Conservation (phyloP, 495 filamentous ascomycete species). For the Cairneyella variabilis region DNA sequence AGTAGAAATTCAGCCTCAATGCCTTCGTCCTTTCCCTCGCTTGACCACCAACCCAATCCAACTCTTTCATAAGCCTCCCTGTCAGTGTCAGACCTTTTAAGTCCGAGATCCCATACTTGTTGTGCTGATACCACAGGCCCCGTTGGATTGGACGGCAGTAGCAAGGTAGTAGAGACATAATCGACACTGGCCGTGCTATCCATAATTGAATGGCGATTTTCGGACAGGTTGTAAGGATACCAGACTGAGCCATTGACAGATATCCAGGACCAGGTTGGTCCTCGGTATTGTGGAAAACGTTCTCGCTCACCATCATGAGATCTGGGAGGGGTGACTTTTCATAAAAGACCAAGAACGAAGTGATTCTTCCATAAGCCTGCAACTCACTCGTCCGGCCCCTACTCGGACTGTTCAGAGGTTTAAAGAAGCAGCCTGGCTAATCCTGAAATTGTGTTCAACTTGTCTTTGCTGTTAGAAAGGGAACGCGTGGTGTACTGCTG, state of each 20-base stretch:
- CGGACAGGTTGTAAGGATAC: neutral
- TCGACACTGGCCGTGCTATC: neutral
- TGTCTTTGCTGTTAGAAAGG: neutral
- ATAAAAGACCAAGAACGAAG: neutral
- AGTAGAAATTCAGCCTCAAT: too few relatives aligned
- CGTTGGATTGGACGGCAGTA: neutral
- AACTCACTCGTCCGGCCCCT: neutral
- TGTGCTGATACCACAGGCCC: too few relatives aligned
- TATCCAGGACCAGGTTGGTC: conserved; percentile 11
- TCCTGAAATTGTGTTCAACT: conserved; percentile 6
- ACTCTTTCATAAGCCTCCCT: too few relatives aligned
- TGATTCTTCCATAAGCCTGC: neutral
- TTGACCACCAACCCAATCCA: too few relatives aligned
- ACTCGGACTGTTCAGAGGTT: neutral
- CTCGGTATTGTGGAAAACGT: neutral
- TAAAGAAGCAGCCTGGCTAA: neutral
- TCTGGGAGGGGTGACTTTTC: neutral
- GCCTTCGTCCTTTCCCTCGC: too few relatives aligned
- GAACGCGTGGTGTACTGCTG: neutral
- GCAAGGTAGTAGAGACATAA: neutral
- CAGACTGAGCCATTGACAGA: conserved; percentile 6
- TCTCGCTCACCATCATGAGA: neutral
- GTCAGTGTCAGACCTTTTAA: too few relatives aligned
- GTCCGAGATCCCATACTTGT: too few relatives aligned
- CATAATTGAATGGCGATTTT: neutral